phyloP scores from a whole-genome alignment of 2,329 filamentous ascomycete genomes.

The Xylariaceae sp. region DNA sequence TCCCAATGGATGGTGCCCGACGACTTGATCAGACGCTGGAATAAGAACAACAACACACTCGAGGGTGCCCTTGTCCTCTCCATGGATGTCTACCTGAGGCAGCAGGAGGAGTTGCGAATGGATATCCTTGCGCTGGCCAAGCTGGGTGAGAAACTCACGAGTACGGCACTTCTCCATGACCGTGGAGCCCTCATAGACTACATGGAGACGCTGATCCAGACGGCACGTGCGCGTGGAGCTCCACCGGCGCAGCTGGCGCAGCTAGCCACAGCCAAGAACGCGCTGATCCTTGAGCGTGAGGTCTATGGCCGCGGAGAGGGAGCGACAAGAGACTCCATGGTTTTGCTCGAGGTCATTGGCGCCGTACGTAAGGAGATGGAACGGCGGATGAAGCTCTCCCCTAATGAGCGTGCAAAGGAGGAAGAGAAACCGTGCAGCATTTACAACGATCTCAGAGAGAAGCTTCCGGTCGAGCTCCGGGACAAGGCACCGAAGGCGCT shows the following conservation, averaged over 20 bases:
- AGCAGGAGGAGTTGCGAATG: not conserved
- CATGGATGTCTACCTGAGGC: not conserved
- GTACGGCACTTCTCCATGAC: not conserved
- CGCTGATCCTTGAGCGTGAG: not conserved
- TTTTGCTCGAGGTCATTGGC: not conserved
- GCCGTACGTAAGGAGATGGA: not conserved
- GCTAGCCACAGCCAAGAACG: not conserved
- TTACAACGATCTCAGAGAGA: not conserved
- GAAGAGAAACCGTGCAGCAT: not conserved
- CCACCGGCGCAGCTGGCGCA: not conserved
- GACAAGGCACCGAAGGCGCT: not conserved
- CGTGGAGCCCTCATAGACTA: not conserved
- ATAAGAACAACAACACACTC: not conserved
- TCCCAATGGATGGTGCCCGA: not conserved
- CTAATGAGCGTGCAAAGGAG: not conserved
- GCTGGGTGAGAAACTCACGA: not conserved
- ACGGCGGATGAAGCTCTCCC: not conserved
- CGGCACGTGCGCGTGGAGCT: not conserved
- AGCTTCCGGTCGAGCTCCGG: not conserved
- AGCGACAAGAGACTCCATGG: not conserved
- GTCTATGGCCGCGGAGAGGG: not conserved
- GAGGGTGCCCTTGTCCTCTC: not conserved
- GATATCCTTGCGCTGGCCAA: not conserved
- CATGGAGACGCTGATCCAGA: not conserved
- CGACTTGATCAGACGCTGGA: not conserved